A percentile compares a stretch with the other conserved stretches of the same genome.
phyloP scores from a whole-genome alignment of 2,329 filamentous ascomycete species.

The Ophiostoma piceae region DNA sequence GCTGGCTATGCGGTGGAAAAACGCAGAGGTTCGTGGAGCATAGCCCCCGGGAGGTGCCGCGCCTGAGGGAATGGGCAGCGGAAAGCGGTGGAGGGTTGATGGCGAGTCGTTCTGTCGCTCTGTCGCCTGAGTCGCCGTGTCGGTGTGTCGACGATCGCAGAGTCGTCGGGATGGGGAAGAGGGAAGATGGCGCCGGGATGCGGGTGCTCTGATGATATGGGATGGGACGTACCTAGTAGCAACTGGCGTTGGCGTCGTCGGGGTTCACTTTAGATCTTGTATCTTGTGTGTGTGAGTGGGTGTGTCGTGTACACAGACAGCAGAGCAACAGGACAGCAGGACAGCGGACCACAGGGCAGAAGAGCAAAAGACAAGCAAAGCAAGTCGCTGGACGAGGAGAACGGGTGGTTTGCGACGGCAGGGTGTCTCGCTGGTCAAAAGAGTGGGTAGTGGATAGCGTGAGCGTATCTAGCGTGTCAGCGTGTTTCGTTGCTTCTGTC shows the following conservation, averaged over 20 bases:
- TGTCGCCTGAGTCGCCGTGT: background rate
- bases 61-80: constrained; percentile 1
- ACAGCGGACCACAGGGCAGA: no score
- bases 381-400: background rate
- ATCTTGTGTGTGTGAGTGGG: background rate
- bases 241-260: background rate
- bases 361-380: background rate
- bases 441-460: background rate
- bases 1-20: constrained; percentile 18
- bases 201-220: constrained; percentile 11
- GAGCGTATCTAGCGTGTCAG: background rate
- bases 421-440: background rate
- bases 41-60: background rate
- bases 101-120: background rate
- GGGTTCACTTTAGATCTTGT: background rate
- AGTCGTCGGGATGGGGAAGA: background rate
- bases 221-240: background rate
- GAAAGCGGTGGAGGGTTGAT: background rate
- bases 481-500: constrained; percentile 1
- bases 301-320: background rate
- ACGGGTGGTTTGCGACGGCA: background rate
- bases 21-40: constrained; percentile 11
- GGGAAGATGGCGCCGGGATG: constrained; percentile 18
- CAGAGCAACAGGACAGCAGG: no score
- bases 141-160: background rate